A percentile compares a stretch with the other conserved stretches of the same genome.
phyloP scores from a whole-genome alignment of 2,329 filamentous ascomycete genomes.

The Colletotrichum tropicale region DNA sequence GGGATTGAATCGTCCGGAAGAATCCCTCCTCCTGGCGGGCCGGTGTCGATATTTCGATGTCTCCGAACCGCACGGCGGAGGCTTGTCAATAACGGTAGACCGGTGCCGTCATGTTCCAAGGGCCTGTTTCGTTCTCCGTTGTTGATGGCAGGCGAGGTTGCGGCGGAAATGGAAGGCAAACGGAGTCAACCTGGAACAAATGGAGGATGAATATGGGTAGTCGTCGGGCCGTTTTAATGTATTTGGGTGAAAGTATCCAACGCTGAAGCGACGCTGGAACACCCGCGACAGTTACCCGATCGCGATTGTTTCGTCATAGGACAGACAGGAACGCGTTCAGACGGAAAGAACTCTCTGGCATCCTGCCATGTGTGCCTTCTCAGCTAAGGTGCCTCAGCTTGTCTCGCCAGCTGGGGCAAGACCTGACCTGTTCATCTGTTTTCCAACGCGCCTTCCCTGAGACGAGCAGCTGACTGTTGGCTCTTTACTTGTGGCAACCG shows the following conservation, averaged over 20 bases:
- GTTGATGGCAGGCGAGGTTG: background rate
- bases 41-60: background rate
- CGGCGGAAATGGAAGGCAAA: background rate
- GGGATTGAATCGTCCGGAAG: background rate
- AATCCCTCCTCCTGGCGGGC: background rate
- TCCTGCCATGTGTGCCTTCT: background rate
- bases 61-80: background rate
- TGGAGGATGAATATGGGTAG: background rate
- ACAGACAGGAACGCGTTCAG: background rate
- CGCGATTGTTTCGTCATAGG: background rate
- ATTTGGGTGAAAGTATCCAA: background rate
- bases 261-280: background rate
- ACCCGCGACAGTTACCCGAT: background rate
- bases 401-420: background rate
- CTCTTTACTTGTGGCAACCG: background rate
- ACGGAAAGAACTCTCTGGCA: background rate
- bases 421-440: constrained; percentile 1
- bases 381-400: background rate
- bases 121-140: background rate
- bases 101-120: background rate
- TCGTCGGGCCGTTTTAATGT: background rate
- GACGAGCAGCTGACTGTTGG: background rate
- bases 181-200: background rate
- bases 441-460: background rate
- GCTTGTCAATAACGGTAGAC: background rate